Evolutionary conservation across 2,329 filamentous ascomycete genomes (phyloP).

Genomic region (Phyllosticta paracitricarpa): DNA sequence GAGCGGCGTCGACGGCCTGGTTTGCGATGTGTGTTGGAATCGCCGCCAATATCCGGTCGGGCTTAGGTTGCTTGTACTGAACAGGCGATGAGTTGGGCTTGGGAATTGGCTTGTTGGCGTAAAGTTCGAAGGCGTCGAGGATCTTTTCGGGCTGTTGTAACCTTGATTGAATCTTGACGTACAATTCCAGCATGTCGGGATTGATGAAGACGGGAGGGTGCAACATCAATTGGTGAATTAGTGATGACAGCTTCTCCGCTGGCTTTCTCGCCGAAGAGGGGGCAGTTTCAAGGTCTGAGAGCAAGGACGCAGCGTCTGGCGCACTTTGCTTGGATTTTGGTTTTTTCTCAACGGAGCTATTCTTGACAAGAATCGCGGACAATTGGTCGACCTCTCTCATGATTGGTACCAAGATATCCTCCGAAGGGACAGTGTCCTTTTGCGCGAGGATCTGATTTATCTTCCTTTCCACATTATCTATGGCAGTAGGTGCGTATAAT

Average conservation of each 20-base stretch:
- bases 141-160: slow-evolving; percentile 66
- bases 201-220: slow-evolving; percentile 75
- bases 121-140: slow-evolving; percentile 70
- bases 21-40: slow-evolving; percentile 62
- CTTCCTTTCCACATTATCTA: not conserved
- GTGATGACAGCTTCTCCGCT: slow-evolving; percentile 37
- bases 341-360: not conserved
- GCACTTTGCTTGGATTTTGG: not conserved
- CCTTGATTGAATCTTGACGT: slow-evolving; percentile 65
- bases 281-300: not conserved
- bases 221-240: slow-evolving; percentile 60
- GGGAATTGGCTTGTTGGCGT: slow-evolving; percentile 71
- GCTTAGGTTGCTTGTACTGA: slow-evolving; percentile 42
- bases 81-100: slow-evolving; percentile 46
- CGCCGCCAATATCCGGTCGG: slow-evolving; percentile 48
- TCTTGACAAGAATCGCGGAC: not conserved
- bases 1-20: slow-evolving; percentile 66
- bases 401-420: slow-evolving; percentile 3
- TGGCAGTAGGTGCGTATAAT: not conserved
- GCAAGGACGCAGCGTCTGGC: not conserved
- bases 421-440: not conserved
- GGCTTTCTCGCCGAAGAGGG: not conserved
- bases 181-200: slow-evolving; percentile 58
- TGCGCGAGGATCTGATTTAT: not conserved
- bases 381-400: not conserved